A percentile compares a stretch with the other conserved stretches of the same genome.
Conservation (phyloP, 345 rosid genomes). For the Microthlaspi erraticum region DNA sequence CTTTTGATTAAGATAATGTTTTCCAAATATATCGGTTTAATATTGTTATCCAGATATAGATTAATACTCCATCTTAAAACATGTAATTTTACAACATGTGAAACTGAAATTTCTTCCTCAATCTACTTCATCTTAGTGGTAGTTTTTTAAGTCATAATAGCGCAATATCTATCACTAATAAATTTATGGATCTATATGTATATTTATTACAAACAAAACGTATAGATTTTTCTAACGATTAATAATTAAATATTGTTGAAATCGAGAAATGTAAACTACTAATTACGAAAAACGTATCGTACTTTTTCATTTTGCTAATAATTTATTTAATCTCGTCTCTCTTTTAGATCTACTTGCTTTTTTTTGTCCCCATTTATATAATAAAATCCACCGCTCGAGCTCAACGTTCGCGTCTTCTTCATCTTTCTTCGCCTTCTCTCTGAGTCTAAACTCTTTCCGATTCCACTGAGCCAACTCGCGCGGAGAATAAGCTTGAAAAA, state of each 20-base stretch:
- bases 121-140: background rate
- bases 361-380: slow-evolving; percentile 43
- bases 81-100: too few species aligned
- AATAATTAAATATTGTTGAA: background rate
- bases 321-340: slow-evolving; percentile 33
- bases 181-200: slow-evolving; percentile 16
- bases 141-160: slow-evolving; percentile 1
- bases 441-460: slow-evolving; percentile 38
- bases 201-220: background rate
- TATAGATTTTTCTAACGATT: background rate
- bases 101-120: background rate
- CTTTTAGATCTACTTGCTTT: slow-evolving; percentile 56
- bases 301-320: slow-evolving; percentile 14
- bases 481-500: background rate
- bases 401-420: slow-evolving; percentile 31
- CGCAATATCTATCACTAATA: slow-evolving; percentile 4
- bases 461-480: slow-evolving; percentile 32
- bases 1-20: slow-evolving; percentile 14
- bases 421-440: slow-evolving; percentile 32
- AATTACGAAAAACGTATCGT: slow-evolving; percentile 20
- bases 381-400: slow-evolving; percentile 46
- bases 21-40: too few species aligned
- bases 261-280: slow-evolving; percentile 7
- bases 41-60: too few species aligned
- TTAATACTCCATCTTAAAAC: too few species aligned